Evolutionary conservation across 345 rosid genomes (phyloP).

Genomic region (Aquilaria sinensis): DNA sequence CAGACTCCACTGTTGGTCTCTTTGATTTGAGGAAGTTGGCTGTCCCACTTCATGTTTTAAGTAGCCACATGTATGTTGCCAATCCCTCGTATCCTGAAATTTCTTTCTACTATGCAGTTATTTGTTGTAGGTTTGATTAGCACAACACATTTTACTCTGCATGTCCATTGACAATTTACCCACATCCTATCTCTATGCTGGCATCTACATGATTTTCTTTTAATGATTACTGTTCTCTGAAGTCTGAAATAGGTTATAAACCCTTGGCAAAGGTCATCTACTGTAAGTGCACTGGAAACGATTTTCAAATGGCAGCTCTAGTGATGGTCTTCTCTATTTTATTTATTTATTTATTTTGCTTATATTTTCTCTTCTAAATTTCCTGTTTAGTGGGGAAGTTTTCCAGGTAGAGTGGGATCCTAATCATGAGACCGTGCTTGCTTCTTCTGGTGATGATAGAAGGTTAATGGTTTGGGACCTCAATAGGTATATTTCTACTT

Average conservation of each 20-base stretch:
- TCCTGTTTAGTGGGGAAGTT: slow-evolving; percentile 67
- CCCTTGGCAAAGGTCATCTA: not conserved
- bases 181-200: too few relatives aligned
- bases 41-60: slow-evolving; percentile 59
- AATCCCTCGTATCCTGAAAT: not conserved
- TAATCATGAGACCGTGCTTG: slow-evolving; percentile 82
- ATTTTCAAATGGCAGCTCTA: not conserved
- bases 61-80: slow-evolving; percentile 59
- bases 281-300: not conserved
- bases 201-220: too few relatives aligned
- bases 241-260: not conserved
- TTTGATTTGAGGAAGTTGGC: slow-evolving; percentile 77
- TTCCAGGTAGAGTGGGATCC: slow-evolving; percentile 99
- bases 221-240: not conserved
- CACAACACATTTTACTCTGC: too few relatives aligned
- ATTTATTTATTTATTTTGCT: not conserved
- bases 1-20: slow-evolving; percentile 73
- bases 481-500: slow-evolving; percentile 48
- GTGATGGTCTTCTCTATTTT: not conserved
- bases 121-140: too few relatives aligned
- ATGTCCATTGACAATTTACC: too few relatives aligned
- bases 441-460: slow-evolving; percentile 90
- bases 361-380: slow-evolving; percentile 7
- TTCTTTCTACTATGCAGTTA: too few relatives aligned
- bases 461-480: slow-evolving; percentile 95